Evolutionary conservation across 257 asterid species (phyloP).

Genomic region (Rubia yunnanensis): DNA sequence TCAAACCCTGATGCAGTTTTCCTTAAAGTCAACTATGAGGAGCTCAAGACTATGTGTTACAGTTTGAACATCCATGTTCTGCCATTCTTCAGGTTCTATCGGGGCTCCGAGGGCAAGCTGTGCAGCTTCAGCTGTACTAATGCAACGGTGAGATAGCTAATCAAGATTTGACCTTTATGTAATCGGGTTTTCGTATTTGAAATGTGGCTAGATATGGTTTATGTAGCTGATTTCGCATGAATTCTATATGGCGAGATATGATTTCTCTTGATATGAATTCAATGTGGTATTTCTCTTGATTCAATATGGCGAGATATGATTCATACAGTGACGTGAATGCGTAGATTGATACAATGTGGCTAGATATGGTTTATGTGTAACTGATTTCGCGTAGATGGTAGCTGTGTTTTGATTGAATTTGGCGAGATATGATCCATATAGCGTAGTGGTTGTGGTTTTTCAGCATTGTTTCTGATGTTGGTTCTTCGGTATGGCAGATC

Average conservation of each 20-base stretch:
- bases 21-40: conserved; percentile 74
- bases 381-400: not conserved
- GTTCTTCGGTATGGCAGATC: conserved; percentile 40
- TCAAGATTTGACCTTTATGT: not conserved
- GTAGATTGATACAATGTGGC: too few relatives aligned
- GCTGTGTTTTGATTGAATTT: too few relatives aligned
- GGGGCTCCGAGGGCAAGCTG: conserved; percentile 69
- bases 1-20: conserved; percentile 54
- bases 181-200: not conserved
- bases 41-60: conserved; percentile 67
- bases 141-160: conserved; percentile 56
- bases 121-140: conserved; percentile 95
- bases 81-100: conserved; percentile 86
- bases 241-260: too few relatives aligned
- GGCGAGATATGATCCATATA: too few relatives aligned
- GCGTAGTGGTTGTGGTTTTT: too few relatives aligned
- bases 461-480: not conserved
- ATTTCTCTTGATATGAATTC: too few relatives aligned
- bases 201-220: not conserved
- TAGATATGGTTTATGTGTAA: too few relatives aligned
- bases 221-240: not conserved
- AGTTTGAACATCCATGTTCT: conserved; percentile 65
- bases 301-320: too few relatives aligned
- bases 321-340: too few relatives aligned
- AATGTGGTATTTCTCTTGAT: too few relatives aligned